Conservation (phyloP, 2,329 filamentous ascomycete genomes). For the Alternaria gaisen region DNA sequence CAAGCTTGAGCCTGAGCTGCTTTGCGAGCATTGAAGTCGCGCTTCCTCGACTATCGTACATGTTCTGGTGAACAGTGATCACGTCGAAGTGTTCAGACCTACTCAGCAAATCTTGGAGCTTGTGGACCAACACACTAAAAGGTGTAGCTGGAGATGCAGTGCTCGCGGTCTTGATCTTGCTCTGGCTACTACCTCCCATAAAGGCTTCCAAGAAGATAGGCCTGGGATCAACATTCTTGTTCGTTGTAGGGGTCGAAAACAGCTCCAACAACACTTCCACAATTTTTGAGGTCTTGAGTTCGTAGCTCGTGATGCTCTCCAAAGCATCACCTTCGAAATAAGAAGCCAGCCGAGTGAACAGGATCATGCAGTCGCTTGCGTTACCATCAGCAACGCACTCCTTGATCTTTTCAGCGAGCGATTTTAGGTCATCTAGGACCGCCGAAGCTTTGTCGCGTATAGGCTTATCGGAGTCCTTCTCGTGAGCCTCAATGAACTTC, state of each 20-base stretch:
- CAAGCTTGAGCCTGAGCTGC: constrained; percentile 86
- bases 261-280: constrained; percentile 84
- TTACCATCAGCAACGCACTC: constrained; percentile 68
- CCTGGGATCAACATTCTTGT: constrained; percentile 68
- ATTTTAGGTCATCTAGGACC: constrained; percentile 77
- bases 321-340: constrained; percentile 90
- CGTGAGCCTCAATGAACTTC: constrained; percentile 83
- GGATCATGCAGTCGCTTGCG: constrained; percentile 62
- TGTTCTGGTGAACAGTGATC: constrained; percentile 91
- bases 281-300: constrained; percentile 88
- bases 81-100: constrained; percentile 98
- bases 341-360: constrained; percentile 79
- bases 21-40: constrained; percentile 96
- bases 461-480: constrained; percentile 75
- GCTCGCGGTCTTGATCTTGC: constrained; percentile 70
- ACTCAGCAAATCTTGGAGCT: constrained; percentile 94
- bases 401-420: constrained; percentile 75
- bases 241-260: constrained; percentile 72
- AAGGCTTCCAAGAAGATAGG: constrained; percentile 90
- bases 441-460: constrained; percentile 81
- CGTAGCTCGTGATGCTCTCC: constrained; percentile 94
- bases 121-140: constrained; percentile 90
- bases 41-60: constrained; percentile 88
- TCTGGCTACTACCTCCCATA: constrained; percentile 75
- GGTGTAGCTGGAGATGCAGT: constrained; percentile 78